phyloP scores from a whole-genome alignment of 225 moss, liverwort and hornwort genomes.

The Thuidium tamariscinum region DNA sequence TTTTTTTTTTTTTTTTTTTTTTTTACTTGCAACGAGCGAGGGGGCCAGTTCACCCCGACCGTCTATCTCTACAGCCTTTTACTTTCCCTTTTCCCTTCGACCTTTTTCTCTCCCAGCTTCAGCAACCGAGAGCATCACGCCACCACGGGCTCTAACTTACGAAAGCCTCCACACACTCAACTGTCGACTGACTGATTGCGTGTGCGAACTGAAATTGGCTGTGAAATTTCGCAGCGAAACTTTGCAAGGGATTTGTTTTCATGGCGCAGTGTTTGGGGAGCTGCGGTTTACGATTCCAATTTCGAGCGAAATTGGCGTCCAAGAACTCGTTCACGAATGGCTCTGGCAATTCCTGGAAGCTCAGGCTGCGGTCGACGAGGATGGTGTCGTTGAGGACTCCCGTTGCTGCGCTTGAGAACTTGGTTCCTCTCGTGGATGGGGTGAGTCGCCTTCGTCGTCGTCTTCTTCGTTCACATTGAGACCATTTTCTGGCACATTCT shows the following conservation, averaged over 20 bases:
- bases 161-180: background rate
- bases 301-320: background rate
- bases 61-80: too few relatives aligned
- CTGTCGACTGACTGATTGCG: background rate
- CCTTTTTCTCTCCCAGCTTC: background rate
- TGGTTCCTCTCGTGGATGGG: slow-evolving; percentile 22
- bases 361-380: background rate
- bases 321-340: background rate
- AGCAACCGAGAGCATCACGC: background rate
- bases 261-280: slow-evolving; percentile 39
- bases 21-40: too few relatives aligned
- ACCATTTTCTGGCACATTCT: background rate
- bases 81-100: background rate
- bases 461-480: background rate
- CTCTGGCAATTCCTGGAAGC: background rate
- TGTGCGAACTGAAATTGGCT: background rate
- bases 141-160: background rate
- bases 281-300: background rate
- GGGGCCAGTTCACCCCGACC: too few relatives aligned
- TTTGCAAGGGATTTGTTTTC: background rate
- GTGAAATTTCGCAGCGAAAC: background rate
- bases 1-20: too few relatives aligned
- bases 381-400: background rate
- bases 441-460: background rate
- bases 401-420: slow-evolving; percentile 26